These are phyloP conservation scores for Rhizopogon roseolus DNA, from an alignment of 768 basidiomycete genomes.

Conservation along the genomic window DNA sequence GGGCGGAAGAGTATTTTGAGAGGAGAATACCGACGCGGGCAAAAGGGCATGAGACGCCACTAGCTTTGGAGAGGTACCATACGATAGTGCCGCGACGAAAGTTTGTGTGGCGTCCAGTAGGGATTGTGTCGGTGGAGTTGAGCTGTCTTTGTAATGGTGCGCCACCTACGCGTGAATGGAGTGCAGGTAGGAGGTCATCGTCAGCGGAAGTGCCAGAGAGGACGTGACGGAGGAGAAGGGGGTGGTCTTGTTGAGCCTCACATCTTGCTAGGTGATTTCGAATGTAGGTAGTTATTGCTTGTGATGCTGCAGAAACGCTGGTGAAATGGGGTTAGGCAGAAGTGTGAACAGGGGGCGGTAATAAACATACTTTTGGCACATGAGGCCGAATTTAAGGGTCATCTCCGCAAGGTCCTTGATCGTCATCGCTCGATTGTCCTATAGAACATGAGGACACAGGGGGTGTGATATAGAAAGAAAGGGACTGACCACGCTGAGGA, in stretches of 20 bases:
- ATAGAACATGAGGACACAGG: conserved; percentile 7
- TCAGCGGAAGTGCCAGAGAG: conserved; percentile 70
- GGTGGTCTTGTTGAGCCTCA: conserved; percentile 65
- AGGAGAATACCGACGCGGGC: conserved; percentile 67
- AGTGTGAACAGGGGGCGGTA: conserved; percentile 5
- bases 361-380: conserved; percentile 67
- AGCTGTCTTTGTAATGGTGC: conserved; percentile 39
- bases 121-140: conserved; percentile 3
- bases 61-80: conserved; percentile 75
- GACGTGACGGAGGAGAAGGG: conserved; percentile 66
- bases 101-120: conserved; percentile 45
- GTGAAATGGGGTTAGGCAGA: conserved; percentile 10
- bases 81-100: conserved; percentile 77
- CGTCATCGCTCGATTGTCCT: conserved; percentile 83
- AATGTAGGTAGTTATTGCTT: conserved; percentile 82
- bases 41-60: conserved; percentile 75
- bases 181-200: conserved; percentile 69
- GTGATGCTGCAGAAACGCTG: conserved; percentile 73
- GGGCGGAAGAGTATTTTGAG: conserved; percentile 50
- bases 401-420: conserved; percentile 82
- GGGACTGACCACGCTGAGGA: conserved; percentile 64
- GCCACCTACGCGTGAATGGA: conserved; percentile 67
- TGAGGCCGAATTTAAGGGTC: conserved; percentile 56
- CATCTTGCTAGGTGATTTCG: conserved; percentile 70
- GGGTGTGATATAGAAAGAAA: conserved; percentile 1